Percentiles rank a stretch among this genome's conserved stretches.
Conservation (phyloP, 176 grass and related monocot species). For the Alloteropsis semialata region DNA sequence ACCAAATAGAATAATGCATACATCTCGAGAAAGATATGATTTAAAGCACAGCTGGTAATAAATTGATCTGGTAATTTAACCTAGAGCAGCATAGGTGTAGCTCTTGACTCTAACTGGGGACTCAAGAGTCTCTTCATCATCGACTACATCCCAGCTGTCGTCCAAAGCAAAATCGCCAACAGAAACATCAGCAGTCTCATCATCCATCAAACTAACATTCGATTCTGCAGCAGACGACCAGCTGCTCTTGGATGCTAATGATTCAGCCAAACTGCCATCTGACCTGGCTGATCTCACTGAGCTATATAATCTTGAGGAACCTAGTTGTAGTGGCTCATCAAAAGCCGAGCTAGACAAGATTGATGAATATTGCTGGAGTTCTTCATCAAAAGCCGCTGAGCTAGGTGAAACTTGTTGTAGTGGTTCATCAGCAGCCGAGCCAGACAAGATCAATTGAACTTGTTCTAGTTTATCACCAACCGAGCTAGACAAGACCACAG, state of each 20-base stretch:
- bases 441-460: constrained; percentile 2
- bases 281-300: constrained; percentile 3
- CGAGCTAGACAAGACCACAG: constrained; percentile 14
- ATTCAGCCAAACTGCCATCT: constrained; percentile 5
- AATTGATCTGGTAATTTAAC: not conserved
- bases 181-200: constrained; percentile 8
- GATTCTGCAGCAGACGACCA: constrained; percentile 19
- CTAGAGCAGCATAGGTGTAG: not conserved
- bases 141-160: constrained; percentile 33
- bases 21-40: not conserved
- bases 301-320: constrained; percentile 23
- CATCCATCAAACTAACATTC: not conserved
- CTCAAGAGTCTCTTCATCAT: not conserved
- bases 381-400: not conserved
- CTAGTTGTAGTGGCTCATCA: not conserved
- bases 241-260: not conserved
- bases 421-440: not conserved
- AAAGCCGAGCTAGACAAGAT: constrained; percentile 9
- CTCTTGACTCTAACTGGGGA: not conserved
- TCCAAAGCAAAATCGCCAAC: not conserved
- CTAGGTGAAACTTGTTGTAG: constrained; percentile 1
- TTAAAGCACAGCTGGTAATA: not conserved
- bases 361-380: not conserved
- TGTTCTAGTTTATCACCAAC: not conserved
- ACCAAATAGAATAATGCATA: not conserved